A percentile compares a stretch with the other conserved stretches of the same genome.
Evolutionary conservation across 768 basidiomycete genomes (phyloP).

Genomic region (Lepiota brunneoincarnata): DNA sequence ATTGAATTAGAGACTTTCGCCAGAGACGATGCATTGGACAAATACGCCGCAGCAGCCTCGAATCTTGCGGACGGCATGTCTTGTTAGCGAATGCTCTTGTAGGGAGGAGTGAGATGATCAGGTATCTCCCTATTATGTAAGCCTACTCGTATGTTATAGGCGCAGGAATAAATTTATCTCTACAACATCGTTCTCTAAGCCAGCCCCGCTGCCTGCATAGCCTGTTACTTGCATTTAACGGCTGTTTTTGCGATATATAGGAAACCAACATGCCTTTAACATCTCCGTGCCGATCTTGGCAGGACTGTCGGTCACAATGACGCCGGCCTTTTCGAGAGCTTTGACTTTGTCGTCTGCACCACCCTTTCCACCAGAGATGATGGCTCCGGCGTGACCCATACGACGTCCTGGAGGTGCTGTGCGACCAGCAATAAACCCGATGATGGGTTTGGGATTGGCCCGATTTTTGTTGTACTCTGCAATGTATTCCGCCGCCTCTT

Average conservation of each 20-base stretch:
- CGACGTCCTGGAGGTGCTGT: slow-evolving; percentile 97
- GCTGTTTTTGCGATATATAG: not conserved
- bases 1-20: slow-evolving; percentile 52
- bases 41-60: slow-evolving; percentile 58
- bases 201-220: slow-evolving; percentile 76
- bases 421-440: slow-evolving; percentile 96
- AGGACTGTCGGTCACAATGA: slow-evolving; percentile 90
- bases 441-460: slow-evolving; percentile 86
- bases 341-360: slow-evolving; percentile 93
- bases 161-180: too few relatives aligned
- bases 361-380: slow-evolving; percentile 97
- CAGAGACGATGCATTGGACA: slow-evolving; percentile 55
- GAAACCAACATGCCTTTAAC: slow-evolving; percentile 59
- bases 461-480: slow-evolving; percentile 91
- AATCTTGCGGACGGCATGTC: slow-evolving; percentile 40
- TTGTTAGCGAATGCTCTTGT: too few relatives aligned
- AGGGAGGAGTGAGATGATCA: slow-evolving; percentile 16
- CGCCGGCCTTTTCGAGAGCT: slow-evolving; percentile 89
- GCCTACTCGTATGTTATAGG: not conserved
- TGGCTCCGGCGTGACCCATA: slow-evolving; percentile 98
- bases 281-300: slow-evolving; percentile 91
- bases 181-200: slow-evolving; percentile 28
- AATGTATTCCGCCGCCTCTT: slow-evolving; percentile 97
- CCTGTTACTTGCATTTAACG: slow-evolving; percentile 36
- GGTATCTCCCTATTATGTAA: slow-evolving; percentile 7